phyloP scores from a whole-genome alignment of 345 rosid genomes.

The Boechera retrofracta region DNA sequence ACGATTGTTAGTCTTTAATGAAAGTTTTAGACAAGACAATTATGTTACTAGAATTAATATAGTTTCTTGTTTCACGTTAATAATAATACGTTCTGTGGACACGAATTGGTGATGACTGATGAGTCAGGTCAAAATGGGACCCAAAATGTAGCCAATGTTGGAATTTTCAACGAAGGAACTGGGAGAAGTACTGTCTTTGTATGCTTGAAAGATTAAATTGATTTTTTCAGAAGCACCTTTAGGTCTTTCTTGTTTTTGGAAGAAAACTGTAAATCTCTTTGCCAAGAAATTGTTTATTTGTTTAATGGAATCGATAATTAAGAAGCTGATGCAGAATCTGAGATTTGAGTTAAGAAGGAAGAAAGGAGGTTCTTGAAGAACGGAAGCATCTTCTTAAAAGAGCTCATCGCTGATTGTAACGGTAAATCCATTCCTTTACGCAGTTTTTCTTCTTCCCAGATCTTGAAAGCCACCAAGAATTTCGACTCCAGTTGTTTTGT shows the following conservation, averaged over 20 bases:
- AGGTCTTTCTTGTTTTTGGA: not conserved
- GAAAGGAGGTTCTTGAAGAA: conserved; percentile 14
- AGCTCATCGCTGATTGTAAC: conserved; percentile 15
- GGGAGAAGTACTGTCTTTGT: not conserved
- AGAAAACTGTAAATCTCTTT: conserved; percentile 4
- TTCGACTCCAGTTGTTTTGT: not conserved
- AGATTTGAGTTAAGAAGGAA: not conserved
- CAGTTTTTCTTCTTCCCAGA: not conserved
- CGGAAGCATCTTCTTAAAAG: conserved; percentile 14
- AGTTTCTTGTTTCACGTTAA: too few species aligned
- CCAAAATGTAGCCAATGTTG: conserved; percentile 1
- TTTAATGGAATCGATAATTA: not conserved
- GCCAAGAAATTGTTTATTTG: not conserved
- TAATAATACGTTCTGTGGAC: not conserved
- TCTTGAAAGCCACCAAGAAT: conserved; percentile 19
- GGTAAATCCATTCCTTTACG: conserved; percentile 20
- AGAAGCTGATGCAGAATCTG: not conserved
- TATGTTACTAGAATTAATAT: too few species aligned
- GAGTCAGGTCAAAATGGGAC: conserved; percentile 1
- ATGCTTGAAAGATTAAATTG: not conserved
- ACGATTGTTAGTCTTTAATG: not conserved
- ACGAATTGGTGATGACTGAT: not conserved
- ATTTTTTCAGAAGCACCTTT: not conserved
- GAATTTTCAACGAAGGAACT: not conserved
- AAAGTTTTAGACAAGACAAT: not conserved